These are phyloP conservation scores for Rhododendron molle DNA, from an alignment of 148 eudicot species.

Conservation along the genomic window DNA sequence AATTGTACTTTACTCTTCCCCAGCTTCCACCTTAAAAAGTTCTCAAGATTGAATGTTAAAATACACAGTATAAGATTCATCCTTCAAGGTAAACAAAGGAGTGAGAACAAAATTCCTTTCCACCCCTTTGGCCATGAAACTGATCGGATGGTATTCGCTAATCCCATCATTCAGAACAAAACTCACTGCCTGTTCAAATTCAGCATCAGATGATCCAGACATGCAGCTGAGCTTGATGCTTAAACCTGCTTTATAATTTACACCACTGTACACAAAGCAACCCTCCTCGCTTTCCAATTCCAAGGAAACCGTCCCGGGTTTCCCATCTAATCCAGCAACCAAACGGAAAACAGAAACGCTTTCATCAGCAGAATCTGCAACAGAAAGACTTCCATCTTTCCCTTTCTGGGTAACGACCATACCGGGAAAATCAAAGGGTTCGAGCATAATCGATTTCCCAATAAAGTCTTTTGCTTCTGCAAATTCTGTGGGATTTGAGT, in stretches of 20 bases:
- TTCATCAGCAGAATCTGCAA: conserved; percentile 11
- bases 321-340: conserved; percentile 55
- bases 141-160: conserved; percentile 59
- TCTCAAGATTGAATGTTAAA: conserved; percentile 38
- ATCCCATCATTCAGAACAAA: conserved; percentile 46
- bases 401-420: conserved; percentile 44
- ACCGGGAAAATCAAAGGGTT: conserved; percentile 74
- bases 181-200: conserved; percentile 43
- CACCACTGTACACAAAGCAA: conserved; percentile 50
- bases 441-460: conserved; percentile 56
- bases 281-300: conserved; percentile 46
- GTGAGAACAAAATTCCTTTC: conserved; percentile 58
- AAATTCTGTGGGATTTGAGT: conserved; percentile 8
- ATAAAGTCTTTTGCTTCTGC: conserved; percentile 22
- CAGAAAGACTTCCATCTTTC: conserved; percentile 26
- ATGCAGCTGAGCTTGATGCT: conserved; percentile 49
- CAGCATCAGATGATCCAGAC: conserved; percentile 16
- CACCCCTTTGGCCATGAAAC: conserved; percentile 71
- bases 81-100: conserved; percentile 59
- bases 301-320: conserved; percentile 43
- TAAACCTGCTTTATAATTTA: conserved; percentile 1
- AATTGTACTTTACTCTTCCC: neutral
- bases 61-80: conserved; percentile 78
- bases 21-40: neutral
- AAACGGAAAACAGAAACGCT: conserved; percentile 31